Evolutionary conservation across 768 basidiomycete species (phyloP).

Genomic region (Suillus paluster): DNA sequence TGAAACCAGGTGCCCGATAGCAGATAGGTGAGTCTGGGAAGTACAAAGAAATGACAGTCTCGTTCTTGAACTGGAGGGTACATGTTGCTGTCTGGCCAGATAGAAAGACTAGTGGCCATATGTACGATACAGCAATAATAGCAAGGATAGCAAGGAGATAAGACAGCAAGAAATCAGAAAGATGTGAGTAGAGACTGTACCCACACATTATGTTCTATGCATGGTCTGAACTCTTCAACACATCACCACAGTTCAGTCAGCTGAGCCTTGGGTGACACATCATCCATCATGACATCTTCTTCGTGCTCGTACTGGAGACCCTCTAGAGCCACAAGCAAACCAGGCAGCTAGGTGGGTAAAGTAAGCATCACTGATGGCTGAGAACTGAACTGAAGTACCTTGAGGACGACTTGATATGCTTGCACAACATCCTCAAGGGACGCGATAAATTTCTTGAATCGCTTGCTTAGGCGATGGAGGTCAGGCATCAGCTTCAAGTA

Average conservation of each 20-base stretch:
- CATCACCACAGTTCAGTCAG: conserved; percentile 57
- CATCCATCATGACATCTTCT: conserved; percentile 56
- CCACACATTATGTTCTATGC: conserved; percentile 83
- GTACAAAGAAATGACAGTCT: conserved; percentile 52
- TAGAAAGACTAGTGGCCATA: conserved; percentile 71
- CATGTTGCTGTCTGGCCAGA: conserved; percentile 56
- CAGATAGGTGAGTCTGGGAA: conserved; percentile 52
- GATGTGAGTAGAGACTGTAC: conserved; percentile 59
- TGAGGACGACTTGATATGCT: conserved; percentile 90
- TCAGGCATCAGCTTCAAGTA: conserved; percentile 93
- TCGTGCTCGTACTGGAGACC: conserved; percentile 48
- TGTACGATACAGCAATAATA: conserved; percentile 10
- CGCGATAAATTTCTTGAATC: conserved; percentile 84
- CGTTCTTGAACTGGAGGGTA: conserved; percentile 39
- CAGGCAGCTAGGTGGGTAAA: conserved; percentile 61
- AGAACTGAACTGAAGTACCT: conserved; percentile 48
- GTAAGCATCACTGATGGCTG: background rate
- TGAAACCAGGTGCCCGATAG: conserved; percentile 50
- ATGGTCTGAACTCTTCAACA: conserved; percentile 66
- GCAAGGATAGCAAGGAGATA: background rate
- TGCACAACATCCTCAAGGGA: conserved; percentile 94
- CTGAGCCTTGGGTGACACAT: conserved; percentile 43
- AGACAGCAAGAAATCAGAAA: conserved; percentile 27
- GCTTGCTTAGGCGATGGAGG: conserved; percentile 88
- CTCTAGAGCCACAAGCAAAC: conserved; percentile 69